Evolutionary conservation across 768 basidiomycete genomes (phyloP), one percentile per base, ranked within the genome.

Genomic region (Pulveroboletus ravenelii): DNA sequence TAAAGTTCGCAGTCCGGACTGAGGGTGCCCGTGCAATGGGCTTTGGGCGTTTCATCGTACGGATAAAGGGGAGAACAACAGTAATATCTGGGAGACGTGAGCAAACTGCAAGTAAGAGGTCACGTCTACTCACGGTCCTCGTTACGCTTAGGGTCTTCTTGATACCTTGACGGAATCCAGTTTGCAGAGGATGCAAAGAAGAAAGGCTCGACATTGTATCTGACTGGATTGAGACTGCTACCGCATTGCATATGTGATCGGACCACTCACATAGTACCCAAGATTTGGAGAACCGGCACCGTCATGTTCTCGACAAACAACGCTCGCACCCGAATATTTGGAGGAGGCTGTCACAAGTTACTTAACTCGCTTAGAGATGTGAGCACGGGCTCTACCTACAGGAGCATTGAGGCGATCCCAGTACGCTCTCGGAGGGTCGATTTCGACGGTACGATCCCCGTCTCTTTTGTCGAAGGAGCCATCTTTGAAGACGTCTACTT

Each of bases 141-240:
- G 0, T 65, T 63, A 20, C 60, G 51, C 18, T 60, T 53, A 2
- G 75, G 63, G 37, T 77, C 77, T 58, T 83, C 82, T 53, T 82
- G 74, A 38, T 78, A 86, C 47, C 81, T 77, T 1, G 81, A 80
- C 0, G 84, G 84, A 41, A 84, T 86, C 82, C 81, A 84, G 54
- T 80, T 83, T 13, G 76, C 60, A 0, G 81, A 78, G 1, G 81
- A 82, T 0, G 81, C 78, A 58, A 82, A 84, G 59, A 79, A 84
- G 66, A 84, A 83, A 1, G 82, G 82, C 52, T 84, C 82, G 36
- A 84, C 73, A 48, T 74, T 74, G 52, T 77, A 82, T 59, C 82
- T 71, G 23, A 8, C 13, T 9, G n/a, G 13, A 23, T 40, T 51
- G 42, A 58, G 48, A 34, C 10, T 5, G 5, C n/a, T 20, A 18